Percentiles rank a stretch among this genome's conserved stretches.
Evolutionary conservation across 2,329 filamentous ascomycete species (phyloP).

Genomic region (Aspergillus tamarii): DNA sequence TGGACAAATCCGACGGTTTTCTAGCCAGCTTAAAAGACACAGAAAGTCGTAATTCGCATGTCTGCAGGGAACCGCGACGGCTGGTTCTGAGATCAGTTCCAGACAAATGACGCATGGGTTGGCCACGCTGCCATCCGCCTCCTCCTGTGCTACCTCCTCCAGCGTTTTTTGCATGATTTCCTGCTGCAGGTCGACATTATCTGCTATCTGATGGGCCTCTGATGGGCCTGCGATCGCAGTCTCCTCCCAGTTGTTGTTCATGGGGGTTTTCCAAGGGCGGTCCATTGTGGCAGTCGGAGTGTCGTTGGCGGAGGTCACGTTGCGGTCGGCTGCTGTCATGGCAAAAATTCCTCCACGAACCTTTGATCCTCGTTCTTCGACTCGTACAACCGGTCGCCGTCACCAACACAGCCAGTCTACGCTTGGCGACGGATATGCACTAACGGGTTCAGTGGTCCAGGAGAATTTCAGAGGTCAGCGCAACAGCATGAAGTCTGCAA

Average conservation of each 20-base stretch:
- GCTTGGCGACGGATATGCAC: slow-evolving; percentile 7
- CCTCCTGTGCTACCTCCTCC: slow-evolving; percentile 44
- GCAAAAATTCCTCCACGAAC: slow-evolving; percentile 17
- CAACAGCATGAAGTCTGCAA: slow-evolving; percentile 39
- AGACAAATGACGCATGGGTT: slow-evolving; percentile 86
- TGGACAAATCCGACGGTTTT: slow-evolving; percentile 73
- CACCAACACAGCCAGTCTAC: slow-evolving; percentile 5
- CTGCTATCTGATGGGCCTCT: slow-evolving; percentile 35
- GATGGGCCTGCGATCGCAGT: not conserved
- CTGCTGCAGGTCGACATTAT: slow-evolving; percentile 46
- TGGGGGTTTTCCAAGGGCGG: not conserved
- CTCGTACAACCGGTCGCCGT: not conserved
- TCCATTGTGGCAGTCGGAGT: not conserved
- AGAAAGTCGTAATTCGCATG: slow-evolving; percentile 84
- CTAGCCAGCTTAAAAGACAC: slow-evolving; percentile 81
- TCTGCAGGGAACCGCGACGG: slow-evolving; percentile 73
- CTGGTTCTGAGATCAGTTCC: slow-evolving; percentile 71
- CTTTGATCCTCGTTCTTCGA: not conserved
- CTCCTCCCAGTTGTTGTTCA: not conserved
- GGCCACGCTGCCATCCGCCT: slow-evolving; percentile 35
- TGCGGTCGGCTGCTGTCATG: slow-evolving; percentile 16
- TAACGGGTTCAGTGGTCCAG: slow-evolving; percentile 10
- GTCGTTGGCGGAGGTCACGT: slow-evolving; percentile 23
- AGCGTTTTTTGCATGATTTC: slow-evolving; percentile 50
- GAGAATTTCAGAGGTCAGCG: slow-evolving; percentile 5